A percentile compares a stretch with the other conserved stretches of the same genome.
Conservation (phyloP, 225 moss, liverwort and hornwort genomes). For the Pseudoscleropodium purum region DNA sequence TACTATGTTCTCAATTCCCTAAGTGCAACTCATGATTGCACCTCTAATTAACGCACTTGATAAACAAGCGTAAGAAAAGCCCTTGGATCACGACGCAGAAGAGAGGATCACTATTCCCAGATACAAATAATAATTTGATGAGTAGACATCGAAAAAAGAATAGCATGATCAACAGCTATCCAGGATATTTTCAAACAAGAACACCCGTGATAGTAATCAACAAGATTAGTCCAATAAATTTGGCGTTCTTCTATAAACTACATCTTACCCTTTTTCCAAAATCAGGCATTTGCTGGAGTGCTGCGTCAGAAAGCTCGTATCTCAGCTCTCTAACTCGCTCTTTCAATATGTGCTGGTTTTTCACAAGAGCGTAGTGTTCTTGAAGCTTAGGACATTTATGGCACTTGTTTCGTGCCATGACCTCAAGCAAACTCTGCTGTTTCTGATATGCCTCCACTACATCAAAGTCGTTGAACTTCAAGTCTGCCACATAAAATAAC, state of each 20-base stretch:
- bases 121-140: not conserved
- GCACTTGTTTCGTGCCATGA: conserved; percentile 87
- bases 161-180: not conserved
- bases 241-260: not conserved
- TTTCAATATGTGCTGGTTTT: conserved; percentile 77
- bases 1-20: not conserved
- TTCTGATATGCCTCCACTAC: conserved; percentile 77
- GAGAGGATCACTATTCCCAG: not conserved
- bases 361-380: conserved; percentile 73
- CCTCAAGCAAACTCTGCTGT: conserved; percentile 59
- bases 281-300: conserved; percentile 98
- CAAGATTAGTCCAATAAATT: not conserved
- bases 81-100: not conserved
- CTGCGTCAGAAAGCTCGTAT: conserved; percentile 96
- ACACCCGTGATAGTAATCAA: not conserved
- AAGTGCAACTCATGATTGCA: not conserved
- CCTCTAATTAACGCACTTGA: not conserved
- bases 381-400: conserved; percentile 89
- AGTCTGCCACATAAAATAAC: conserved; percentile 40
- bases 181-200: not conserved
- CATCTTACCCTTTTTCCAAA: conserved; percentile 80
- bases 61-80: not conserved
- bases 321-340: conserved; percentile 90
- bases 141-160: not conserved
- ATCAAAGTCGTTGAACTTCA: conserved; percentile 85